phyloP scores from a whole-genome alignment of 2,329 filamentous ascomycete species.

The Hysterium pulicare region DNA sequence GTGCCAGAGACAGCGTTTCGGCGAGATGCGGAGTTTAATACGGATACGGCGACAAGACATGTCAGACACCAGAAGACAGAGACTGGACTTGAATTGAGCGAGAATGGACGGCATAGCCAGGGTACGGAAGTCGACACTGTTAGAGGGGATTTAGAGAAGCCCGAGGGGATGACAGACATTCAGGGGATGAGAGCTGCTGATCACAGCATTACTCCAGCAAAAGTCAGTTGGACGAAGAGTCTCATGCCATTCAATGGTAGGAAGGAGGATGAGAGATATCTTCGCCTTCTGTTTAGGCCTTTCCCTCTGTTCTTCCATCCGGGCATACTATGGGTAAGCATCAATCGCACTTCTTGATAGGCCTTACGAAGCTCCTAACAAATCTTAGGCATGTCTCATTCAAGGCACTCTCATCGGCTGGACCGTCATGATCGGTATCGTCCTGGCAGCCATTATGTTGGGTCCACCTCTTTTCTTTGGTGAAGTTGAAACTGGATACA shows the following conservation, averaged over 20 bases:
- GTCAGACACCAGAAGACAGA: not conserved
- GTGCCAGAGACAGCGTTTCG: conserved; percentile 82
- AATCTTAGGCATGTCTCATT: conserved; percentile 59
- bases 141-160: conserved; percentile 8
- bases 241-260: conserved; percentile 74
- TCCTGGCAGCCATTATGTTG: conserved; percentile 78
- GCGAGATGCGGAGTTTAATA: conserved; percentile 65
- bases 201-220: conserved; percentile 39
- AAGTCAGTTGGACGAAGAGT: conserved; percentile 56
- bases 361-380: conserved; percentile 2
- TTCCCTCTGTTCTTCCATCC: conserved; percentile 82
- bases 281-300: conserved; percentile 64
- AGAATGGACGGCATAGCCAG: conserved; percentile 2
- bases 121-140: not conserved
- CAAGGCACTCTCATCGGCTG: conserved; percentile 91
- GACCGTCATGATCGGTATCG: conserved; percentile 83
- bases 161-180: not conserved
- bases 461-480: conserved; percentile 77
- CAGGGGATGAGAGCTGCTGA: conserved; percentile 1
- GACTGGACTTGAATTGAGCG: not conserved
- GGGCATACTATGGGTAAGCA: conserved; percentile 68
- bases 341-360: conserved; percentile 37
- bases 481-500: conserved; percentile 78
- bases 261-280: conserved; percentile 73
- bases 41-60: conserved; percentile 52